A percentile compares a stretch with the other conserved stretches of the same genome.
Evolutionary conservation across 495 filamentous ascomycete species (phyloP).

Genomic region (Beverwykella pulmonaria): DNA sequence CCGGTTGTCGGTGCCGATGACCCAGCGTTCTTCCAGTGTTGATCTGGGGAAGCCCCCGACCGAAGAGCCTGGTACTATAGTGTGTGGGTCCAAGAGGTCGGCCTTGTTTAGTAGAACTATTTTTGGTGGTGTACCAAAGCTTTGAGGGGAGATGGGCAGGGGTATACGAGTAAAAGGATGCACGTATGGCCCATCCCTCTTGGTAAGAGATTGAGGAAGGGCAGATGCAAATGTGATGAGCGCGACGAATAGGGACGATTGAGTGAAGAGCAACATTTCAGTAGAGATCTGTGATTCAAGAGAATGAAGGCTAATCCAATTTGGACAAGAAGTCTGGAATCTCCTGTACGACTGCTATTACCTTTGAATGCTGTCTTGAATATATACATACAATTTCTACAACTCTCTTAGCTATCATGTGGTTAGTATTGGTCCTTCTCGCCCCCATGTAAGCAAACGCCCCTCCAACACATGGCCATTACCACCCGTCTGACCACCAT

Average conservation of each 20-base stretch:
- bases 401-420: too few relatives aligned
- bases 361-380: too few relatives aligned
- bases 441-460: too few relatives aligned
- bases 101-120: not conserved
- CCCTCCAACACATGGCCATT: too few relatives aligned
- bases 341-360: too few relatives aligned
- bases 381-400: too few relatives aligned
- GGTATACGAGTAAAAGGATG: not conserved
- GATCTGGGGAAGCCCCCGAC: not conserved
- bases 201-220: not conserved
- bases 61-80: not conserved
- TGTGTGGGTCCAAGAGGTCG: not conserved
- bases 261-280: not conserved
- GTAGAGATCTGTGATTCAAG: not conserved
- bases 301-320: not conserved
- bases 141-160: not conserved
- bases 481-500: too few relatives aligned
- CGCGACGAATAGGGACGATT: not conserved
- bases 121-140: not conserved
- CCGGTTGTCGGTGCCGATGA: slow-evolving; percentile 7
- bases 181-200: not conserved
- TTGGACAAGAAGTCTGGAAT: too few relatives aligned
- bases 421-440: too few relatives aligned
- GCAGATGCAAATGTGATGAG: not conserved
- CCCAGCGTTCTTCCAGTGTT: not conserved